phyloP scores from a whole-genome alignment of 176 grass and related monocot species.

The Ampelocalamus luodianensis region DNA sequence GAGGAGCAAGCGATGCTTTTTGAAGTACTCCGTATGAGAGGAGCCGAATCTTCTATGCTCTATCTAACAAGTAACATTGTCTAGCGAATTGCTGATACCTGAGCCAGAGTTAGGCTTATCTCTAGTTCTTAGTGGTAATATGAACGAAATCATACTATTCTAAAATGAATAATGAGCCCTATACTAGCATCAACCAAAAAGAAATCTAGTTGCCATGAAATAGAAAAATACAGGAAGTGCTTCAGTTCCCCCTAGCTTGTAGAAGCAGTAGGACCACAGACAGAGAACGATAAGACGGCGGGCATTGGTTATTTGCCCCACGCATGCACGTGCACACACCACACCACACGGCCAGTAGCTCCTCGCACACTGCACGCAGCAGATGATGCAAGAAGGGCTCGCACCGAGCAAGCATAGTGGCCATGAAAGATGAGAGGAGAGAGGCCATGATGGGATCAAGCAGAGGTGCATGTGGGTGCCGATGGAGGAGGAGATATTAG shows the following conservation, averaged over 20 bases:
- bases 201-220: not conserved
- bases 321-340: conserved; percentile 13
- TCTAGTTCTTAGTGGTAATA: not conserved
- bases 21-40: not conserved
- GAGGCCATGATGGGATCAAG: not conserved
- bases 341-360: not conserved
- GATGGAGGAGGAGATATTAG: conserved; percentile 1
- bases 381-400: not conserved
- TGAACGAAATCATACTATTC: not conserved
- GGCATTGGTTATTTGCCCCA: conserved; percentile 27
- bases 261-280: conserved; percentile 19
- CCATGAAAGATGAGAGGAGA: not conserved
- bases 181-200: too few species aligned
- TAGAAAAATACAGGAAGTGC: not conserved
- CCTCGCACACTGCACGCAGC: not conserved
- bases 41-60: not conserved
- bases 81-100: not conserved
- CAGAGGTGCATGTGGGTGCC: conserved; percentile 9
- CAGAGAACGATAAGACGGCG: conserved; percentile 23
- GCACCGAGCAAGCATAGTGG: not conserved
- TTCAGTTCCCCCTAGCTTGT: not conserved
- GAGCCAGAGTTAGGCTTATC: too few species aligned
- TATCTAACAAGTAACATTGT: not conserved
- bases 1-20: not conserved
- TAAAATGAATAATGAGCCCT: not conserved